Percentiles rank a stretch among this genome's conserved stretches.
These are phyloP conservation scores for Beauveria scarabaeidicola DNA, from an alignment of 2,329 filamentous ascomycete genomes.

Conservation along the genomic window DNA sequence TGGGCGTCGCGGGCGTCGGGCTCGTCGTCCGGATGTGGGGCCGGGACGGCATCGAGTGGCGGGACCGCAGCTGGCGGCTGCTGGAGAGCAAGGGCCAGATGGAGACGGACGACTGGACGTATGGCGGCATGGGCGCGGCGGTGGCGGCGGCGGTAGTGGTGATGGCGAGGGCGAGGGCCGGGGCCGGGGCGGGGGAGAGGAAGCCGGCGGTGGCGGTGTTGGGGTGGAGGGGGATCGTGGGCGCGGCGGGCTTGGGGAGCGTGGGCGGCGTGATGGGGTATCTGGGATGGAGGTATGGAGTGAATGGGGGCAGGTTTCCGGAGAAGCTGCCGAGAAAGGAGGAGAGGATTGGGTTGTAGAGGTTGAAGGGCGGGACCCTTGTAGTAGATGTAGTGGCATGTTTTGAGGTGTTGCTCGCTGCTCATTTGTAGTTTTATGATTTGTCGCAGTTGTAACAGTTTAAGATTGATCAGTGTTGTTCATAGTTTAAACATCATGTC, in stretches of 20 bases:
- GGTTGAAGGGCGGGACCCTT: not conserved
- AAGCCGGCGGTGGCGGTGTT: constrained; percentile 16
- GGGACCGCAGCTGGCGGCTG: constrained; percentile 54
- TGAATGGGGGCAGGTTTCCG: constrained; percentile 34
- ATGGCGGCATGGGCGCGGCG: constrained; percentile 31
- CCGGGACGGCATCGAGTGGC: constrained; percentile 52
- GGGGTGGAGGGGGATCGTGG: constrained; percentile 33
- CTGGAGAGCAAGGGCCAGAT: constrained; percentile 49
- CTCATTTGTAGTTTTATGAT: not conserved
- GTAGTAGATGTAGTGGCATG: not conserved
- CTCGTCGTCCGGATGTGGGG: constrained; percentile 45
- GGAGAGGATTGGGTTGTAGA: constrained; percentile 12
- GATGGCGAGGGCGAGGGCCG: constrained; percentile 17
- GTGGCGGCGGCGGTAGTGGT: constrained; percentile 25
- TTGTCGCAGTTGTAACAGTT: not conserved
- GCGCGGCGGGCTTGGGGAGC: constrained; percentile 39
- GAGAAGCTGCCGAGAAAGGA: constrained; percentile 15
- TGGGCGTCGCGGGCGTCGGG: constrained; percentile 34
- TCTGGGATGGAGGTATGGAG: constrained; percentile 40
- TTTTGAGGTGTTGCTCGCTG: not conserved
- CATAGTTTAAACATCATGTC: not conserved
- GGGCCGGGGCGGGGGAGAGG: not conserved
- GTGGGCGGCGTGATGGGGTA: constrained; percentile 40
- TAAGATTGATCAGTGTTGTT: not conserved
- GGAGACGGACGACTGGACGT: constrained; percentile 47